Evolutionary conservation across 192 early-diverging fungal genomes (phyloP), one percentile per base, ranked within the genome.

Genomic region (Funneliformis mosseae): DNA sequence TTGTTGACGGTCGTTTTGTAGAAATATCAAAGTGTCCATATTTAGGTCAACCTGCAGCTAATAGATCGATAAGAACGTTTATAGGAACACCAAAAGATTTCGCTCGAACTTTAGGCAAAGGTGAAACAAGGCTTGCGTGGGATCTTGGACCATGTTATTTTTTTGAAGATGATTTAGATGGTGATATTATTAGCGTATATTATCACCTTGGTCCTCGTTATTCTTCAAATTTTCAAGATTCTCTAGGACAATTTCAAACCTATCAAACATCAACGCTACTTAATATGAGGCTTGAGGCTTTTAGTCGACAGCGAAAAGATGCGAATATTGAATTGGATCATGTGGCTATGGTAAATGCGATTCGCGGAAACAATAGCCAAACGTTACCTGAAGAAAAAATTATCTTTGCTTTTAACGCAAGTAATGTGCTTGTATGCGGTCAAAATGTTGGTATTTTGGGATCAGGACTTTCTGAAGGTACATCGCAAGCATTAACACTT

Each of bases 151-250:
- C 92, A 42, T 87, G 84, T 21, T 93, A 94, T 74, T 78, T 94
- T 23, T 83, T 94, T 33, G 87, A 84, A 33, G 92, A 93, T 59
- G 82, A 83, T 10, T 43, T 94, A 45, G 91, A 93, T 82, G 85
- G 83, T 1, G 89, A 91, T 80, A 82, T 86, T 23, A 83, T 93
- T 48, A 88, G 88, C 69, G 82, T 92, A 0, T 85, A 91, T 23
- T 92, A 88, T 84, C 86, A 93, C 50, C 81, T 94, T 12, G 91
- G 92, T 7, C 86, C 90, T 46, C 86, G 92, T 0, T 93, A 93
- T 83, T 84, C 83, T 28, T 87, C 88, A 1, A 87, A 90, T 72
- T 94, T 89, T 67, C 92, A 93, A 76, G 92, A 91, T 73, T 88
- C 87, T 11, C 79, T 92, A 4, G 80, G 85, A 10, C 89, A 92